Base-by-base conservation (phyloP, 1,139 yeast genomes). In the Kurtzmaniella quercitrusa region DNA sequence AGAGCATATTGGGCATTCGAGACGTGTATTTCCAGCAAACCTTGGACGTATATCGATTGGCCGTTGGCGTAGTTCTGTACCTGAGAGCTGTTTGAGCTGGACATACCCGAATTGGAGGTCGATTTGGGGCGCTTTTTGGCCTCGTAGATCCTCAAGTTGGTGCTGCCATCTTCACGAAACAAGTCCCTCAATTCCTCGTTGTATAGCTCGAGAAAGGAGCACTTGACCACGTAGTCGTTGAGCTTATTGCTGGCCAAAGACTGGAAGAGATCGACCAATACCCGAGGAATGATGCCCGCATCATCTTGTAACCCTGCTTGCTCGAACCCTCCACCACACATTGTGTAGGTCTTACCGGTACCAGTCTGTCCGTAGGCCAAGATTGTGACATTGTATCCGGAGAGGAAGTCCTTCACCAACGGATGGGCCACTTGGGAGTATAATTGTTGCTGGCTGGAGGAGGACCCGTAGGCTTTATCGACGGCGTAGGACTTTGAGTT, bases 351-450 rank as follows among this genome's bases (percentile, higher is more conserved):
- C 56, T 87, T 87, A 2, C 96, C 95, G 0, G 95, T 84, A 9
- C 95, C 95, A 0, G 95, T 88, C 63, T 88, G 96, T 9, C 96
- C 95, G 59, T 88, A 88, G 0, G 95, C 95, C 54, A 88, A 75
- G 3, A 89, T 75, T 0, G 96, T 86, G 45, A 90, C 89, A 54
- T 86, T 87, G 55, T 73, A 82, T 9, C 94, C 93, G 51, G 72
- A 70, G 46, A 84, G 59, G 51, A 85, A 83, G 53, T 85, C 91
- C 33, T 72, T 66, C 55, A 84, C 72, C 44, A 79, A 70, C 31
- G 89, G 89, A 14, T 70, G 65, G 0, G 86, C 91, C n/a, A 81
- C 83, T 38, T 75, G 73, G 25, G 76, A 68, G 53, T 82, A 85
- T 3, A 85, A 55, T 8, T 72, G 57, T 40, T 66, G 58, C 58